Conservation (phyloP, 2,329 filamentous ascomycete genomes). For the Fusarium coffeatum region DNA sequence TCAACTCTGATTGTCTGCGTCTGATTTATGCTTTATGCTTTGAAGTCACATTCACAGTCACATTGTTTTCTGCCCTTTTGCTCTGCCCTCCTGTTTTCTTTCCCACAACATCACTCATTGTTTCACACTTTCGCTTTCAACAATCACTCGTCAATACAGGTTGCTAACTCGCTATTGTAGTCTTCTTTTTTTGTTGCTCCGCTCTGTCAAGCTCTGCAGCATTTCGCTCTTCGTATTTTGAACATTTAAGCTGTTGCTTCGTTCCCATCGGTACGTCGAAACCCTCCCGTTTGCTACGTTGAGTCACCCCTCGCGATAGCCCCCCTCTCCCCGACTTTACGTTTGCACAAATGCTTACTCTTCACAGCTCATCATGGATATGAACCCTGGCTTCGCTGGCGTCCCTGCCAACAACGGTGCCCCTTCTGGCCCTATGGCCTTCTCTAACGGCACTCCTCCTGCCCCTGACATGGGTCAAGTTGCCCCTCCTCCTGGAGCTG, state of each 20-base stretch:
- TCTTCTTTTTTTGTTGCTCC: constrained; percentile 35
- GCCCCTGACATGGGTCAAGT: constrained; percentile 53
- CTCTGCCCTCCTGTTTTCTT: constrained; percentile 1
- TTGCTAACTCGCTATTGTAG: constrained; percentile 28
- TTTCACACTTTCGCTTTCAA: background rate
- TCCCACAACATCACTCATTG: background rate
- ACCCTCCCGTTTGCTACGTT: too few species aligned
- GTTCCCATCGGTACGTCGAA: constrained; percentile 30
- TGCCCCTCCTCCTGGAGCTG: constrained; percentile 50
- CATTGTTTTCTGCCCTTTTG: background rate
- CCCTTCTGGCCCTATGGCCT: constrained; percentile 51
- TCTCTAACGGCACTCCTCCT: constrained; percentile 55
- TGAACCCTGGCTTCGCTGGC: constrained; percentile 49
- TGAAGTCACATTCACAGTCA: background rate
- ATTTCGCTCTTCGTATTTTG: constrained; percentile 30
- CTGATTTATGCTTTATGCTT: background rate
- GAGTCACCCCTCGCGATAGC: background rate
- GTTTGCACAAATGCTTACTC: constrained; percentile 16
- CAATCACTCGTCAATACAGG: background rate
- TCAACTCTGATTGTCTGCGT: constrained; percentile 5
- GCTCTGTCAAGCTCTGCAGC: constrained; percentile 40
- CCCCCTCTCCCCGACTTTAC: background rate
- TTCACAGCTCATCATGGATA: constrained; percentile 48
- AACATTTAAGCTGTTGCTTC: constrained; percentile 37
- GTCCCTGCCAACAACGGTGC: constrained; percentile 50